Conservation (phyloP, 768 basidiomycete genomes). For the Amanita pallidorosea region DNA sequence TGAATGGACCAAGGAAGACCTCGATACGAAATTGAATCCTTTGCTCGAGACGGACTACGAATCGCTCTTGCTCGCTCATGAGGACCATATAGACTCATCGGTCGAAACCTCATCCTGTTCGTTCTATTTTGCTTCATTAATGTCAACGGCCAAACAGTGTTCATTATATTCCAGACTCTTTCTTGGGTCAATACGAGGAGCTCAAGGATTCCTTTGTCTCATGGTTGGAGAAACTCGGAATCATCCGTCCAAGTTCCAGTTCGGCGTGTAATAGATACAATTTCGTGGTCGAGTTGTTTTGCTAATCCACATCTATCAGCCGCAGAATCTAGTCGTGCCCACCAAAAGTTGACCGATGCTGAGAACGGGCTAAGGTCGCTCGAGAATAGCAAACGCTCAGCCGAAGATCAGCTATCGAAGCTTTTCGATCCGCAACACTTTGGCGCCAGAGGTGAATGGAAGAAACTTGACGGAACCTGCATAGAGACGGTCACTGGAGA, state of each 20-base stretch:
- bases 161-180: slow-evolving; percentile 76
- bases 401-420: slow-evolving; percentile 47
- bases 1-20: slow-evolving; percentile 46
- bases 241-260: slow-evolving; percentile 31
- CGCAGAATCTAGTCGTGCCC: slow-evolving; percentile 49
- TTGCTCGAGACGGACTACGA: slow-evolving; percentile 61
- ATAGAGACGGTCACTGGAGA: slow-evolving; percentile 80
- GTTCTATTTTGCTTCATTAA: slow-evolving; percentile 15
- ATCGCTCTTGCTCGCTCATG: slow-evolving; percentile 67
- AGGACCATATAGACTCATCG: slow-evolving; percentile 48
- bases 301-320: background rate
- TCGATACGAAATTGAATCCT: slow-evolving; percentile 45
- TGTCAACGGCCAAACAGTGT: slow-evolving; percentile 15
- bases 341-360: slow-evolving; percentile 50
- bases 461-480: slow-evolving; percentile 81
- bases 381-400: slow-evolving; percentile 40
- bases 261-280: slow-evolving; percentile 24
- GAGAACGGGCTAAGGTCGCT: slow-evolving; percentile 46
- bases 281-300: background rate
- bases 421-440: slow-evolving; percentile 59
- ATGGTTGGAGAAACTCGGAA: slow-evolving; percentile 54
- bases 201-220: slow-evolving; percentile 50
- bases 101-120: slow-evolving; percentile 43
- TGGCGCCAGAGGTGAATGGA: slow-evolving; percentile 86
- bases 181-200: slow-evolving; percentile 64